These are phyloP conservation scores for Microstegium vimineum DNA, from an alignment of 176 grass and related monocot genomes.

Conservation along the genomic window DNA sequence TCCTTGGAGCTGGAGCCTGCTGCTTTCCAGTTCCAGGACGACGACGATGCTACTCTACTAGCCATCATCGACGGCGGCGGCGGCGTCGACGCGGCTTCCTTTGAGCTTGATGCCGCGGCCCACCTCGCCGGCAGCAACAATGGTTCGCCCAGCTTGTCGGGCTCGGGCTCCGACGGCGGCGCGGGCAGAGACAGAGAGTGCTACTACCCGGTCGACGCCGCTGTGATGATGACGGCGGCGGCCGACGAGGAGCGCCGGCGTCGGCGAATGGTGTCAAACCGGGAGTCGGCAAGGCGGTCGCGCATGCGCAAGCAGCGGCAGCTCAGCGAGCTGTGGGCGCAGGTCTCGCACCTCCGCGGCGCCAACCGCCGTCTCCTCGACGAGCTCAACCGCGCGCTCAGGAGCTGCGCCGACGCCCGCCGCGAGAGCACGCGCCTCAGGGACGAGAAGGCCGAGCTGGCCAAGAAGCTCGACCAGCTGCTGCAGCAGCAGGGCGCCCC, in stretches of 20 bases:
- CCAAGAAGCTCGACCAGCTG: constrained; percentile 54
- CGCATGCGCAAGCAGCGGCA: constrained; percentile 96
- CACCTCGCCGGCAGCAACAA: constrained; percentile 29
- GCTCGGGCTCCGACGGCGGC: constrained; percentile 48
- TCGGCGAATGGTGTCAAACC: constrained; percentile 83
- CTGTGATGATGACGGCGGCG: background rate
- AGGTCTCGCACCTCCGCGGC: constrained; percentile 55
- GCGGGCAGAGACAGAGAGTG: background rate
- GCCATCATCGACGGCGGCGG: background rate
- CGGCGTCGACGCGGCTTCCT: background rate
- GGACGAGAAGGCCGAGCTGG: constrained; percentile 50
- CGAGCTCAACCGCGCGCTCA: constrained; percentile 64
- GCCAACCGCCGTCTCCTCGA: constrained; percentile 68
- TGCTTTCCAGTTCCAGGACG: constrained; percentile 17
- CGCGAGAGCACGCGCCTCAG: constrained; percentile 52
- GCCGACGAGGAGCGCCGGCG: constrained; percentile 54
- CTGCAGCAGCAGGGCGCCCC: background rate
- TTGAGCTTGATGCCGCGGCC: constrained; percentile 22
- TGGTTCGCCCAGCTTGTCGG: constrained; percentile 46
- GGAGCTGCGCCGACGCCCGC: constrained; percentile 34
- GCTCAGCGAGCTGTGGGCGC: constrained; percentile 70
- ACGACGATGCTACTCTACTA: background rate
- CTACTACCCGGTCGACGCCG: background rate
- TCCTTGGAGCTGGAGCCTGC: background rate
- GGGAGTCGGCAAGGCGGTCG: constrained; percentile 85